Evolutionary conservation across 2,329 filamentous ascomycete species (phyloP).

Genomic region (Fusarium pininemorale): DNA sequence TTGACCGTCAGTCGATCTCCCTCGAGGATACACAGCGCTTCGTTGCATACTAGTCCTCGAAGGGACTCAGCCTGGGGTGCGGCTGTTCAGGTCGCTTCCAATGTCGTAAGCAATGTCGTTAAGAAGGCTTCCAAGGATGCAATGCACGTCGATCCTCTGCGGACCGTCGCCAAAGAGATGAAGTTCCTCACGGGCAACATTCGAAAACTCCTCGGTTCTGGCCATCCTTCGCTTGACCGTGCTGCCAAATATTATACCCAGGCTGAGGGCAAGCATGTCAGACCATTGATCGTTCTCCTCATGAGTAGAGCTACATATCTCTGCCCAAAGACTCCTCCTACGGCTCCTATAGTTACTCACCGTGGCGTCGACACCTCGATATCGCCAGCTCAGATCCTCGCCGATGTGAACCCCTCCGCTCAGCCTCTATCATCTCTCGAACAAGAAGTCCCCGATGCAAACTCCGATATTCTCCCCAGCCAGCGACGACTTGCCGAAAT

Average conservation of each 20-base stretch:
- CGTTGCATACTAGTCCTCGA: constrained; percentile 55
- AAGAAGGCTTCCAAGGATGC: constrained; percentile 69
- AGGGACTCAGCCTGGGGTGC: constrained; percentile 77
- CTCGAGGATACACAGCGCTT: constrained; percentile 46
- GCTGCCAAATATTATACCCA: constrained; percentile 99
- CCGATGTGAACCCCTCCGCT: constrained; percentile 81
- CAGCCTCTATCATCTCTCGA: constrained; percentile 52
- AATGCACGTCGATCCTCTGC: constrained; percentile 85
- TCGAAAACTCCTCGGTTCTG: constrained; percentile 89
- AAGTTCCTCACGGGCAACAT: constrained; percentile 96
- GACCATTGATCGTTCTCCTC: constrained; percentile 91
- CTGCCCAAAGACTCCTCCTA: constrained; percentile 66
- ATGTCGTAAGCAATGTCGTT: constrained; percentile 75
- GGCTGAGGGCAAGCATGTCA: constrained; percentile 95
- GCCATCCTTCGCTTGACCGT: constrained; percentile 92
- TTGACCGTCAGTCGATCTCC: constrained; percentile 46
- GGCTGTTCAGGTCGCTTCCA: constrained; percentile 74
- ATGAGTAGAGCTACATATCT: constrained; percentile 95
- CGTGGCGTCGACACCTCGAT: constrained; percentile 63
- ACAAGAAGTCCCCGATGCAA: constrained; percentile 50
- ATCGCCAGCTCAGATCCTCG: constrained; percentile 68
- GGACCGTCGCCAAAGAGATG: constrained; percentile 94
- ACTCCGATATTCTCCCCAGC: constrained; percentile 83
- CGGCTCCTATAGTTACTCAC: constrained; percentile 52
- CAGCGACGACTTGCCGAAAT: constrained; percentile 95